These are phyloP conservation scores for Populus hybrid DNA, from an alignment of 441 rosid species.

Conservation along the genomic window DNA sequence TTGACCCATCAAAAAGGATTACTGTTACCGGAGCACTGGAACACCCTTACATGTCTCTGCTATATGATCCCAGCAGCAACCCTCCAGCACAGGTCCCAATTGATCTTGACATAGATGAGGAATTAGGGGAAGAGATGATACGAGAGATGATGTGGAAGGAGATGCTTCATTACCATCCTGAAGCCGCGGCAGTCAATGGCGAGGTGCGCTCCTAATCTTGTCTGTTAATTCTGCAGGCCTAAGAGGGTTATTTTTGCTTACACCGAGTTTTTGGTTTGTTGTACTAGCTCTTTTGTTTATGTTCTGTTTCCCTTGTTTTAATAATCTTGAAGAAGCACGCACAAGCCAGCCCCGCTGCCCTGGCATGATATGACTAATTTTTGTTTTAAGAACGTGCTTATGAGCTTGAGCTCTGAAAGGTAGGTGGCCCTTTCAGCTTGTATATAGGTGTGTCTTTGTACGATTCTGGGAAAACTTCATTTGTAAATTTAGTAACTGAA, in stretches of 20 bases:
- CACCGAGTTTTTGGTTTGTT: slow-evolving; percentile 7
- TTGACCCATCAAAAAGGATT: slow-evolving; percentile 75
- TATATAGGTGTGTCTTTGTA: slow-evolving; percentile 24
- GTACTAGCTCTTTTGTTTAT: slow-evolving; percentile 15
- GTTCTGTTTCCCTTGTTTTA: slow-evolving; percentile 12
- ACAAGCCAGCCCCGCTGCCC: not conserved
- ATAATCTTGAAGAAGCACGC: slow-evolving; percentile 29
- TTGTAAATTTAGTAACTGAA: slow-evolving; percentile 4
- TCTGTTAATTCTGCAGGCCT: slow-evolving; percentile 11
- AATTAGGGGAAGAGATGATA: slow-evolving; percentile 65
- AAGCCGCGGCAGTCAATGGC: slow-evolving; percentile 27
- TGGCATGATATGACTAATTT: slow-evolving; percentile 21
- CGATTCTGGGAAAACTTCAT: slow-evolving; percentile 8
- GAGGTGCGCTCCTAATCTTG: slow-evolving; percentile 26
- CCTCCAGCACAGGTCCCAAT: slow-evolving; percentile 68
- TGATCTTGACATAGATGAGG: slow-evolving; percentile 74
- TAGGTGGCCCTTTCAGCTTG: slow-evolving; percentile 22
- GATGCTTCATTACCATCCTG: slow-evolving; percentile 76
- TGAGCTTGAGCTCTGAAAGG: slow-evolving; percentile 20
- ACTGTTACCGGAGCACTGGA: slow-evolving; percentile 73
- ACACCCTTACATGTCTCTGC: slow-evolving; percentile 74
- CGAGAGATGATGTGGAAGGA: slow-evolving; percentile 85
- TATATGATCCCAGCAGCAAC: slow-evolving; percentile 57
- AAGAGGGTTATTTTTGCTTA: not conserved
- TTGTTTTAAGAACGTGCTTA: slow-evolving; percentile 12